phyloP scores from a whole-genome alignment of 1,139 yeast species.

The Diutina rugosa region DNA sequence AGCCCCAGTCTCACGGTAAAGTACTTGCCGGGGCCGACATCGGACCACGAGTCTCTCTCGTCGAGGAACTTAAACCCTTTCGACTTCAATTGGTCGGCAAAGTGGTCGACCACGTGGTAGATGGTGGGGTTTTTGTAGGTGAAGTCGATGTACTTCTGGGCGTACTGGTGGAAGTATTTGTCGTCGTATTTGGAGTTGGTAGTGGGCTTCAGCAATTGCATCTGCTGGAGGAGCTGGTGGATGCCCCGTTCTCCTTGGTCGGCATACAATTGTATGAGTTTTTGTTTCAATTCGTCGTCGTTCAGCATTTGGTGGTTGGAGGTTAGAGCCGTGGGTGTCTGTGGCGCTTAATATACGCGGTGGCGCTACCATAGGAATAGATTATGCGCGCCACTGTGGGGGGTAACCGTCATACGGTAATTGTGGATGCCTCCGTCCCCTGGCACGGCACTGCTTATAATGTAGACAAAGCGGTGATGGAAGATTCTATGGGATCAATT shows the following conservation, averaged over 20 bases:
- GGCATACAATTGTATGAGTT: not conserved
- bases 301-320: not conserved
- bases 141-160: conserved; percentile 42
- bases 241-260: not conserved
- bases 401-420: not conserved
- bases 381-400: not conserved
- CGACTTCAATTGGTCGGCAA: conserved; percentile 25
- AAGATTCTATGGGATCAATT: no score
- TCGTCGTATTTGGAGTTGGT: not conserved
- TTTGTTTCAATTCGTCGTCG: not conserved
- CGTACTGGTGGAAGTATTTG: conserved; percentile 19
- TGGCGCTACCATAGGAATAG: not conserved
- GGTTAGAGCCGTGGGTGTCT: not conserved
- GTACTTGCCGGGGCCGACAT: conserved; percentile 31
- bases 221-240: not conserved
- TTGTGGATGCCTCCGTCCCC: not conserved
- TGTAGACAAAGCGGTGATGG: no score
- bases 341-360: not conserved
- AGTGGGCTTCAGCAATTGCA: not conserved
- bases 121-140: conserved; percentile 51
- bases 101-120: conserved; percentile 40
- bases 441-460: not conserved
- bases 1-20: conserved; percentile 47
- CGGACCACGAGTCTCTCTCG: conserved; percentile 36
- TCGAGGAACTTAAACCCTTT: conserved; percentile 42